Evolutionary conservation across 2,329 filamentous ascomycete genomes (phyloP).

Genomic region (Xylaria sp.): DNA sequence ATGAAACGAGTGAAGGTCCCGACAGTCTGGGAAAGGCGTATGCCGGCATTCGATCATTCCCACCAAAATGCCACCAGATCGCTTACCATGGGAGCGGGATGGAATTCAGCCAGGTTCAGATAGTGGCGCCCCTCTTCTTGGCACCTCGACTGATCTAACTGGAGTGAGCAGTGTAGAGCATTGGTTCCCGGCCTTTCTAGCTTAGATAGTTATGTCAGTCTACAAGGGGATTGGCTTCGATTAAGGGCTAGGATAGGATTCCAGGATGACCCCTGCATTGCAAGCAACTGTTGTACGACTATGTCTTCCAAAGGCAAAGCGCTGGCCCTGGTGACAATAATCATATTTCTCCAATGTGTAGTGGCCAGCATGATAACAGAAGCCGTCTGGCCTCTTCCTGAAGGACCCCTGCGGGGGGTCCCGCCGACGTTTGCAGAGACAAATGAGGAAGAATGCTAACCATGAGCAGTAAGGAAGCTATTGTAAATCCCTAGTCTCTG

Average conservation of each 20-base stretch:
- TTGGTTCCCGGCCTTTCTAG: constrained; percentile 11
- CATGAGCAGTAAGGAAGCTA: not conserved
- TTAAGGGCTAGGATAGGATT: not conserved
- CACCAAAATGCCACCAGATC: constrained; percentile 23
- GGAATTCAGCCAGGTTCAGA: constrained; percentile 14
- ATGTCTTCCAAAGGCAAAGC: constrained; percentile 23
- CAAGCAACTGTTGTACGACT: constrained; percentile 12
- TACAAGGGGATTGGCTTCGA: constrained; percentile 3
- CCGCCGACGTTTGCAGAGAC: not conserved
- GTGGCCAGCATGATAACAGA: constrained; percentile 9
- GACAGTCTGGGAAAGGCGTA: constrained; percentile 13
- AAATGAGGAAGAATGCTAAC: not conserved
- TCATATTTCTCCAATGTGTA: not conserved
- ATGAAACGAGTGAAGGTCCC: not conserved
- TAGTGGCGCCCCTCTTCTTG: constrained; percentile 13
- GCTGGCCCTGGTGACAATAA: constrained; percentile 20
- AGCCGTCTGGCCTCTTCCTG: constrained; percentile 1
- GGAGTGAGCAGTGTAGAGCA: not conserved
- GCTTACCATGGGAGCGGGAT: constrained; percentile 27
- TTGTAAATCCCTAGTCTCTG: constrained; percentile 10
- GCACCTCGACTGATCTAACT: constrained; percentile 8
- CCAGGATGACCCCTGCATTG: constrained; percentile 16
- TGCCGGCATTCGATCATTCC: constrained; percentile 18
- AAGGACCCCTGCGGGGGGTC: not conserved
- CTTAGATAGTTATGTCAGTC: constrained; percentile 1